These are phyloP conservation scores for Phytophthora foliorum DNA, from an alignment of 352 stramenopile species.

Conservation along the genomic window DNA sequence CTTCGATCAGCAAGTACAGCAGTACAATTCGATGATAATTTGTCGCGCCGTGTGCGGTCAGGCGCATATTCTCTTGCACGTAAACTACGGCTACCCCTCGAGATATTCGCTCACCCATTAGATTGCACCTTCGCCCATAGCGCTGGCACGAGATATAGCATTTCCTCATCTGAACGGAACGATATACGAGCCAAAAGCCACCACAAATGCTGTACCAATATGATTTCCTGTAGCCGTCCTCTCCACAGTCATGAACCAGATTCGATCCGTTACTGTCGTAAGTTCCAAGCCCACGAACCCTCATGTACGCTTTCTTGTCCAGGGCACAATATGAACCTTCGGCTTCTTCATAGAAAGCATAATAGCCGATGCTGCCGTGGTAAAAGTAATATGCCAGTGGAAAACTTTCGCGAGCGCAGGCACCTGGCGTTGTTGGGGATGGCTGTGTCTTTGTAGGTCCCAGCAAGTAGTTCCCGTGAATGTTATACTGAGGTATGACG, in stretches of 20 bases:
- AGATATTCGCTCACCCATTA: not conserved
- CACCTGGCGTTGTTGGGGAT: not conserved
- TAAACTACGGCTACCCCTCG: constrained; percentile 19
- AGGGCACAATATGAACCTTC: constrained; percentile 7
- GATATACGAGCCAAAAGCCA: constrained; percentile 14
- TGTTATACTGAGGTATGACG: constrained; percentile 22
- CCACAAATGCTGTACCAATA: constrained; percentile 22
- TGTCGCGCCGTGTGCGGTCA: constrained; percentile 9
- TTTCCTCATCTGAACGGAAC: constrained; percentile 6
- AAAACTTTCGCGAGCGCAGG: constrained; percentile 8
- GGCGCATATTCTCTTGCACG: constrained; percentile 22
- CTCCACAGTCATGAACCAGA: constrained; percentile 1
- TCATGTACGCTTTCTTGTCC: constrained; percentile 12
- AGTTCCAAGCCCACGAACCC: constrained; percentile 13
- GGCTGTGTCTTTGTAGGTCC: not conserved
- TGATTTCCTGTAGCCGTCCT: constrained; percentile 8
- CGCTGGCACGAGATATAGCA: constrained; percentile 19
- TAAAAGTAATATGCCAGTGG: constrained; percentile 18
- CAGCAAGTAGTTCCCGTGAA: constrained; percentile 19
- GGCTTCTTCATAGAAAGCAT: constrained; percentile 20
- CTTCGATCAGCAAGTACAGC: constrained; percentile 19
- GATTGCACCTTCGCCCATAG: constrained; percentile 12
- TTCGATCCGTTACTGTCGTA: constrained; percentile 22
- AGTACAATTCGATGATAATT: constrained; percentile 11
- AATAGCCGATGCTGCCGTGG: constrained; percentile 22